Conservation (phyloP, 306 rosid genomes). For the Rosa multiflora region DNA sequence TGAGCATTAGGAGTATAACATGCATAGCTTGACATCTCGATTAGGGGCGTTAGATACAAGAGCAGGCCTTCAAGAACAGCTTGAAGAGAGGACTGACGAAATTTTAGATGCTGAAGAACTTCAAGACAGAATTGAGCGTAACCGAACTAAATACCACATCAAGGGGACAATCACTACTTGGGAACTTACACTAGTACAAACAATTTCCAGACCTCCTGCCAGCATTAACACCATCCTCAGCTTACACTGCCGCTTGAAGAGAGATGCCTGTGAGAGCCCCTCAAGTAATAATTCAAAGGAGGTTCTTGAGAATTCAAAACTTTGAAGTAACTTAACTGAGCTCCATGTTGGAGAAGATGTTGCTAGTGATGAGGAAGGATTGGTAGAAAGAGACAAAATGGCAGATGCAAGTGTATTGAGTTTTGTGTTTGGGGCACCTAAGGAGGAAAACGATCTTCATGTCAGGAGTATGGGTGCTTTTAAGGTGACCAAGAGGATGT, state of each 20-base stretch:
- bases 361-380: background rate
- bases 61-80: background rate
- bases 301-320: background rate
- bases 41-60: background rate
- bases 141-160: background rate
- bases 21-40: background rate
- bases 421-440: background rate
- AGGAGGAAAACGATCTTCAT: background rate
- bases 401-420: background rate
- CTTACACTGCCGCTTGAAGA: background rate
- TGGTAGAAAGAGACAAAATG: background rate
- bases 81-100: background rate
- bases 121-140: background rate
- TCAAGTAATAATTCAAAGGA: background rate
- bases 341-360: background rate
- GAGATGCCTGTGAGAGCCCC: conserved; percentile 1
- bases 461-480: background rate
- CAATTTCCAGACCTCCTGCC: background rate
- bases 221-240: background rate
- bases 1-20: background rate
- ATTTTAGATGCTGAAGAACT: background rate
- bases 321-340: background rate
- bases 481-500: background rate
- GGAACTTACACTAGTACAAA: background rate
- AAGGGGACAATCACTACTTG: background rate